Percentiles rank a stretch among this genome's conserved stretches.
Evolutionary conservation across 1,284 basidiomycete genomes (phyloP).

Genomic region (Sanghuangporus baumii): DNA sequence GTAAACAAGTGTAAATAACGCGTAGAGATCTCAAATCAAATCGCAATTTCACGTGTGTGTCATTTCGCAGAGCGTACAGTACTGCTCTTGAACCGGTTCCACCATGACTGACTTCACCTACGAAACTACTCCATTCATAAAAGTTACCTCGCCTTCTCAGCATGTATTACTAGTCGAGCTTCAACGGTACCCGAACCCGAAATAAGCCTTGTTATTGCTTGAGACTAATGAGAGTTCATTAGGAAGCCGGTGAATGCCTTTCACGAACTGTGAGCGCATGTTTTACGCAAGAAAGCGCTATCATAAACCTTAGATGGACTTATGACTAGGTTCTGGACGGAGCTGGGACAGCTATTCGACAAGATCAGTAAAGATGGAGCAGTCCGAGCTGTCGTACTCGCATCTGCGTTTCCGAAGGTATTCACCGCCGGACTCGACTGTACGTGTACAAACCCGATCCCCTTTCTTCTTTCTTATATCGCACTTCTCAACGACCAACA

Average conservation of each 20-base stretch:
- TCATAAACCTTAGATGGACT: neutral
- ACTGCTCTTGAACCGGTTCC: neutral
- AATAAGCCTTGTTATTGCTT: neutral
- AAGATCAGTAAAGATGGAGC: conserved; percentile 47
- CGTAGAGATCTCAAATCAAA: too few relatives aligned
- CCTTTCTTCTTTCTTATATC: neutral
- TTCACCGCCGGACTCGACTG: conserved; percentile 82
- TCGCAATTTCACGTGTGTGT: neutral
- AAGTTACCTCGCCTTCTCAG: conserved; percentile 30
- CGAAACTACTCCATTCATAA: neutral
- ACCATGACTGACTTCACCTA: neutral
- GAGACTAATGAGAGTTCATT: neutral
- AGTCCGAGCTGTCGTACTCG: conserved; percentile 67
- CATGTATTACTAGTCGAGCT: conserved; percentile 54
- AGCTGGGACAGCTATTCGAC: conserved; percentile 60
- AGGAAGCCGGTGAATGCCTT: conserved; percentile 79
- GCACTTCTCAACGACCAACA: neutral
- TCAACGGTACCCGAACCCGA: conserved; percentile 31
- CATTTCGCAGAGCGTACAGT: neutral
- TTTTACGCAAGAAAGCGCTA: too few relatives aligned
- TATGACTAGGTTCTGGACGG: conserved; percentile 60
- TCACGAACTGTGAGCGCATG: conserved; percentile 42
- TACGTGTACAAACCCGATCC: conserved; percentile 38
- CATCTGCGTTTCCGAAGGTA: conserved; percentile 61
- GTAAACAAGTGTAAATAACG: neutral